Conservation (phyloP, 2,329 filamentous ascomycete genomes). For the Cladosporium sphaerospermum region DNA sequence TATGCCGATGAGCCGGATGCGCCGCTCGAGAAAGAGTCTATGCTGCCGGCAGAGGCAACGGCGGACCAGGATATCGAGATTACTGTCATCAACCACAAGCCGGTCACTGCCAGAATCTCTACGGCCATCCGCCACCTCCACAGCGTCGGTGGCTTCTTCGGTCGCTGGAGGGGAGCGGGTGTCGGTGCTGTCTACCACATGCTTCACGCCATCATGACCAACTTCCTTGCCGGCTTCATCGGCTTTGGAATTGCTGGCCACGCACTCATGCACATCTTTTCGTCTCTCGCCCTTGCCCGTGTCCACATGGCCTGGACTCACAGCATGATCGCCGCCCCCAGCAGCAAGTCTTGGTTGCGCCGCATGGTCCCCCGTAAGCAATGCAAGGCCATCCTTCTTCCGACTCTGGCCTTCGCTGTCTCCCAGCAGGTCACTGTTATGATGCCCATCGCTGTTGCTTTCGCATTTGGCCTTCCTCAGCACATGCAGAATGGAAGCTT, state of each 20-base stretch:
- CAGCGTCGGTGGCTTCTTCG: slow-evolving; percentile 30
- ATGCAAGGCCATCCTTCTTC: slow-evolving; percentile 62
- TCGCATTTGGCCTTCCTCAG: slow-evolving; percentile 42
- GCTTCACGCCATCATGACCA: slow-evolving; percentile 22
- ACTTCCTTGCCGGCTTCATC: slow-evolving; percentile 31
- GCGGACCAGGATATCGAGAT: slow-evolving; percentile 33
- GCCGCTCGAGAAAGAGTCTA: slow-evolving; percentile 31
- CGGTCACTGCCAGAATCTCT: slow-evolving; percentile 56
- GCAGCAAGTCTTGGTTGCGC: slow-evolving; percentile 55
- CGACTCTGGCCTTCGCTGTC: slow-evolving; percentile 59
- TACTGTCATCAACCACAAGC: slow-evolving; percentile 45
- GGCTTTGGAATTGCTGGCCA: slow-evolving; percentile 40
- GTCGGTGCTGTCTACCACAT: slow-evolving; percentile 31
- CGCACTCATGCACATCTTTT: slow-evolving; percentile 49
- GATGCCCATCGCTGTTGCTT: slow-evolving; percentile 44
- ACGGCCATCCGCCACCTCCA: slow-evolving; percentile 56
- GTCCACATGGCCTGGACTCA: slow-evolving; percentile 77
- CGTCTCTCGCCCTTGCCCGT: slow-evolving; percentile 58
- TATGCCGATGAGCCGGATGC: slow-evolving; percentile 47
- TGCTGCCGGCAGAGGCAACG: slow-evolving; percentile 23
- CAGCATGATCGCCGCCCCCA: slow-evolving; percentile 69
- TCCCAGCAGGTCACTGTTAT: slow-evolving; percentile 45
- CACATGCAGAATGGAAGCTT: slow-evolving; percentile 22
- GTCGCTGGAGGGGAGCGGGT: slow-evolving; percentile 31
- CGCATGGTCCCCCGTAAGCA: slow-evolving; percentile 62